A percentile compares a stretch with the other conserved stretches of the same genome.
Evolutionary conservation across 805 yeast genomes (phyloP).

Genomic region (Teunomyces kruisii): DNA sequence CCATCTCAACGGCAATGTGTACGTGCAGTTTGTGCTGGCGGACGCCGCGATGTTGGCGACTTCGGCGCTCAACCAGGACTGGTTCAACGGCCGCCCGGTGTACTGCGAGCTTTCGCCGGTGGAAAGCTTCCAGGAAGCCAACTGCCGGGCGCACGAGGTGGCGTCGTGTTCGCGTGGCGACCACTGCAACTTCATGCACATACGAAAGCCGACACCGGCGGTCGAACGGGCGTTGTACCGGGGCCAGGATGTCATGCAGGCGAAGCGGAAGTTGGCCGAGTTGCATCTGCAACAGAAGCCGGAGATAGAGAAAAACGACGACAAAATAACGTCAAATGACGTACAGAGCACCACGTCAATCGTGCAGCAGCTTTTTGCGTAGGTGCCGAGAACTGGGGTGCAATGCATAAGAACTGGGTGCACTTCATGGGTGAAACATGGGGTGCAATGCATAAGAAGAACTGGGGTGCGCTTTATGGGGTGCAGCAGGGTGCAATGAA

Average conservation of each 20-base stretch:
- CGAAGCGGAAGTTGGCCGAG: conserved; percentile 16
- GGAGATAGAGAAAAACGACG: background rate
- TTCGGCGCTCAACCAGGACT: conserved; percentile 65
- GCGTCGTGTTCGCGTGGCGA: conserved; percentile 74
- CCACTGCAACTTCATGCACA: conserved; percentile 85
- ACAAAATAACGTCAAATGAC: background rate
- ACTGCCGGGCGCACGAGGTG: conserved; percentile 70
- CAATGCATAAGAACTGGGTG: too few relatives aligned
- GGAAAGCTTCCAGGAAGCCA: conserved; percentile 63
- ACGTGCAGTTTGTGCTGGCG: conserved; percentile 57
- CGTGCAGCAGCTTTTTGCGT: conserved; percentile 18
- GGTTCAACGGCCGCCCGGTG: conserved; percentile 81
- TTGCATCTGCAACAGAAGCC: conserved; percentile 4
- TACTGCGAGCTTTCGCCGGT: conserved; percentile 81
- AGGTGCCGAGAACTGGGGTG: background rate
- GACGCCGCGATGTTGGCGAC: conserved; percentile 62
- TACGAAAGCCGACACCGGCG: conserved; percentile 51
- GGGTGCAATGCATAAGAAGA: too few relatives aligned
- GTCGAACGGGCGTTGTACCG: conserved; percentile 40
- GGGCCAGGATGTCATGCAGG: conserved; percentile 35
- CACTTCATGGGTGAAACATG: too few relatives aligned
- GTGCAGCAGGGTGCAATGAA: too few relatives aligned
- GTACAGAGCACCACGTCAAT: conserved; percentile 12
- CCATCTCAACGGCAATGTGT: conserved; percentile 85
- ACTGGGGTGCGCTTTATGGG: too few relatives aligned